Percentiles rank a stretch among this genome's conserved stretches.
Conservation (phyloP, 2,329 filamentous ascomycete genomes). For the Colletotrichum sp. region DNA sequence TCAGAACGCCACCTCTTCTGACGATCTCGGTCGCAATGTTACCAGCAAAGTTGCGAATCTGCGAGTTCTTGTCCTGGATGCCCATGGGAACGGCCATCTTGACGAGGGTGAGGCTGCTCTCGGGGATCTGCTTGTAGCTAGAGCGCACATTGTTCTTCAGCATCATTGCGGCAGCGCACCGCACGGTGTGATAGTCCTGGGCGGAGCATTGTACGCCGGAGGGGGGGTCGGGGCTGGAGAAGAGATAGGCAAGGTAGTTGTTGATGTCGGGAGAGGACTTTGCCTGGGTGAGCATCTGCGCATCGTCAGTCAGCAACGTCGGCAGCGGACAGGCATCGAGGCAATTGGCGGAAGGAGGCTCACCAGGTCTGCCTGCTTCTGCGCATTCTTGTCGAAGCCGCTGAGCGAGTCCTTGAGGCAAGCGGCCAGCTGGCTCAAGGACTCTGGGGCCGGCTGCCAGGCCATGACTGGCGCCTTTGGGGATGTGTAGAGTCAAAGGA, state of each 20-base stretch:
- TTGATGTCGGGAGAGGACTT: slow-evolving; percentile 90
- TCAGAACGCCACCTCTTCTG: slow-evolving; percentile 80
- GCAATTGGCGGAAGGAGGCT: slow-evolving; percentile 35
- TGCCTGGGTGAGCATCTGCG: slow-evolving; percentile 89
- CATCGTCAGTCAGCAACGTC: slow-evolving; percentile 23
- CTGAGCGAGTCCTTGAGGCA: slow-evolving; percentile 93
- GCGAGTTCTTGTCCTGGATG: slow-evolving; percentile 79
- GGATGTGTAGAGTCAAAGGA: slow-evolving; percentile 10
- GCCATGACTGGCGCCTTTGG: slow-evolving; percentile 64
- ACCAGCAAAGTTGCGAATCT: slow-evolving; percentile 88
- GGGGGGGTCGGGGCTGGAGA: slow-evolving; percentile 72
- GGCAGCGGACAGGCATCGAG: neutral
- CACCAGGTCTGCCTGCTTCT: slow-evolving; percentile 90
- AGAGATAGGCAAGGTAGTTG: slow-evolving; percentile 94
- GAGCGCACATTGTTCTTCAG: slow-evolving; percentile 90
- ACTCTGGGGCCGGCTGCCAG: slow-evolving; percentile 91
- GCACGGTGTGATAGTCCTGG: slow-evolving; percentile 74
- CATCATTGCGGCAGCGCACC: slow-evolving; percentile 89
- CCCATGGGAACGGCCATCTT: slow-evolving; percentile 79
- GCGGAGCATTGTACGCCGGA: slow-evolving; percentile 62
- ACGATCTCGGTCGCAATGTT: slow-evolving; percentile 95
- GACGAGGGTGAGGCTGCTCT: slow-evolving; percentile 75
- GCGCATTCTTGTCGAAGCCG: slow-evolving; percentile 76
- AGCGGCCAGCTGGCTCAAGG: slow-evolving; percentile 84
- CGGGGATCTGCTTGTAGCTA: slow-evolving; percentile 77